These are phyloP conservation scores for Oenanthe sinensis DNA, from an alignment of 129 eudicot species.

Conservation along the genomic window DNA sequence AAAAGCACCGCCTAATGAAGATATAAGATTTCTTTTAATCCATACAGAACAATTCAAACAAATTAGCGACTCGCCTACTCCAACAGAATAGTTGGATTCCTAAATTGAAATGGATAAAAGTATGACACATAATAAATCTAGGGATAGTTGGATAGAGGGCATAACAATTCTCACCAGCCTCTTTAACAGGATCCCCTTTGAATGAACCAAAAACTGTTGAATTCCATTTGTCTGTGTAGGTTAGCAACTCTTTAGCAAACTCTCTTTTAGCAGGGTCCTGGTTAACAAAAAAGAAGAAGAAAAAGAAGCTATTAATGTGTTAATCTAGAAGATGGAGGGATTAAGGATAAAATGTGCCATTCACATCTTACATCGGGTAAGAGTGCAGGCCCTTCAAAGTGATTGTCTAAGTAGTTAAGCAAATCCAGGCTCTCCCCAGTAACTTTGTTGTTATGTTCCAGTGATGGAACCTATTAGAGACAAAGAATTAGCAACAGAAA, in stretches of 20 bases:
- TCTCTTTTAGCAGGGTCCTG: conserved; percentile 57
- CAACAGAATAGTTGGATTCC: background rate
- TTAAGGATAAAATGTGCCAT: background rate
- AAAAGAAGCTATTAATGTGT: background rate
- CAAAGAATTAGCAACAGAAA: background rate
- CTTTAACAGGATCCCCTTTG: conserved; percentile 42
- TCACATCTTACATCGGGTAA: conserved; percentile 59
- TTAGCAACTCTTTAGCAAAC: conserved; percentile 59
- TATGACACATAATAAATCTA: background rate
- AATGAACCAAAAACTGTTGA: conserved; percentile 25
- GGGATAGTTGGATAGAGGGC: background rate
- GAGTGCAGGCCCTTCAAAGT: conserved; percentile 75
- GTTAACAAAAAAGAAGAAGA: background rate
- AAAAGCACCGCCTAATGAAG: conserved; percentile 44
- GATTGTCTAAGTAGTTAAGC: conserved; percentile 53
- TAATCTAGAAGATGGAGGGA: background rate
- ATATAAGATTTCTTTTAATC: background rate
- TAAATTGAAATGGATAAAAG: background rate
- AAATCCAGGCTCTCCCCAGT: conserved; percentile 82
- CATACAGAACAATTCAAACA: background rate
- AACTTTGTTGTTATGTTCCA: conserved; percentile 77
- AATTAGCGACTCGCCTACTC: background rate
- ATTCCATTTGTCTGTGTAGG: conserved; percentile 35
- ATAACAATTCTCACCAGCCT: conserved; percentile 33
- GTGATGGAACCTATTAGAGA: conserved; percentile 59